A percentile compares a stretch with the other conserved stretches of the same genome.
phyloP scores from a whole-genome alignment of 2,329 filamentous ascomycete genomes.

The Alternaria arbusti region DNA sequence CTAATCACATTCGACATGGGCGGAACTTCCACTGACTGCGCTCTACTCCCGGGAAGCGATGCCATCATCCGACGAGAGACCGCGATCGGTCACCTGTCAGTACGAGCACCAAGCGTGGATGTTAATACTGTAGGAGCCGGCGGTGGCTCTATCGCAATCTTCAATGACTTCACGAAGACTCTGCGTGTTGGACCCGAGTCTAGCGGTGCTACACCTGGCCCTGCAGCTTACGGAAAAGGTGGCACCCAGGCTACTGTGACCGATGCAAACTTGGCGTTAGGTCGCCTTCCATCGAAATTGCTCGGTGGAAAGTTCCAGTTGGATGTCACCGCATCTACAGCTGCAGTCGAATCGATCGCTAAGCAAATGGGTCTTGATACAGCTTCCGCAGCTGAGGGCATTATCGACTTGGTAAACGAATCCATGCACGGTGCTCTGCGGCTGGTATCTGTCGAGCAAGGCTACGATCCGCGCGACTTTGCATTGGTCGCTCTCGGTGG shows the following conservation, averaged over 20 bases:
- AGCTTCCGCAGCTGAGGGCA: slow-evolving; percentile 55
- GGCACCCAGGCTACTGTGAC: slow-evolving; percentile 57
- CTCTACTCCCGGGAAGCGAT: slow-evolving; percentile 53
- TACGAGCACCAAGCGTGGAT: slow-evolving; percentile 57
- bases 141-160: slow-evolving; percentile 58
- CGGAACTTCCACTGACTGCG: slow-evolving; percentile 59
- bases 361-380: slow-evolving; percentile 55
- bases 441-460: slow-evolving; percentile 60
- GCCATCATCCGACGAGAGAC: slow-evolving; percentile 56
- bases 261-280: slow-evolving; percentile 57
- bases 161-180: slow-evolving; percentile 56
- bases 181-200: slow-evolving; percentile 60
- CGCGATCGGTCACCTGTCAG: slow-evolving; percentile 52
- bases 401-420: slow-evolving; percentile 59
- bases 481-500: slow-evolving; percentile 60
- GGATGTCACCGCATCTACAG: slow-evolving; percentile 51
- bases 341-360: slow-evolving; percentile 53
- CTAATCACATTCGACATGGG: slow-evolving; percentile 60
- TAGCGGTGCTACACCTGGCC: slow-evolving; percentile 56
- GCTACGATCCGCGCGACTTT: slow-evolving; percentile 59
- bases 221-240: slow-evolving; percentile 58
- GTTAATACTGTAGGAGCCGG: slow-evolving; percentile 59
- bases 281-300: slow-evolving; percentile 56
- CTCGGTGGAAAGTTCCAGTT: slow-evolving; percentile 56
- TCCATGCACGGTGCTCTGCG: slow-evolving; percentile 60